Base-by-base conservation (phyloP, 345 rosid species). In the Boechera retrofracta region DNA sequence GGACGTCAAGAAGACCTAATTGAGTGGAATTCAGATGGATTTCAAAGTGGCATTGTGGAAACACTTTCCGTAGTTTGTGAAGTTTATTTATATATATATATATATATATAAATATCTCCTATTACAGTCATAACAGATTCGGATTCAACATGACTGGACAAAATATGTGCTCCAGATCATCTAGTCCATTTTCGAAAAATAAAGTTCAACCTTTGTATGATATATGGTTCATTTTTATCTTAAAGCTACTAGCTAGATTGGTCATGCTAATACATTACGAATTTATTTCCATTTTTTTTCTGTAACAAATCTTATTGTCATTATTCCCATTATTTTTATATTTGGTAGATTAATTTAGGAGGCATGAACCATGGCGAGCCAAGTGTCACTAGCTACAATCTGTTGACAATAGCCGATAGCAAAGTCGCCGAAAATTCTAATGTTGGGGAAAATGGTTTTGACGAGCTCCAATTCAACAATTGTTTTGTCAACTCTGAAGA, bases 311-410 rank as follows among this genome's bases (percentile, higher is more conserved):
- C 13, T 26, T 15, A 2, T 55, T 3, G 38, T 31, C 5, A 38
- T 13, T 4, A 3, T 51, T 21, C 9, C 0, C 54, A 29, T 21
- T 35, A 16, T 58, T 49, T 57, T n/a, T 2, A 49, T 0, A 18
- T 47, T 15, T 47, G 51, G 6, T 47, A n/a, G 11, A 18, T 49
- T 49, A 49, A 49, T 49, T 36, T 16, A 62, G 49, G 64, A 69
- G 41, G 42, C 72, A 21, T 70, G 42, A 70, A 64, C 49, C 61
- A 64, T 12, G 36, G 21, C 16, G 11, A 77, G 80, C 61, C 72
- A 77, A 64, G 72, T 77, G 80, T 71, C 76, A 45, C 32, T 44
- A 4, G 5, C 38, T 58, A 28, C 10, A 24, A 0, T 42, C 1
- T 47, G 31, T 63, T 45, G 66, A 54, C 71, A 36, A 26, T 42